A percentile compares a stretch with the other conserved stretches of the same genome.
These are phyloP conservation scores for Nicotiana attenuata DNA, from an alignment of 257 asterid species.

Conservation along the genomic window DNA sequence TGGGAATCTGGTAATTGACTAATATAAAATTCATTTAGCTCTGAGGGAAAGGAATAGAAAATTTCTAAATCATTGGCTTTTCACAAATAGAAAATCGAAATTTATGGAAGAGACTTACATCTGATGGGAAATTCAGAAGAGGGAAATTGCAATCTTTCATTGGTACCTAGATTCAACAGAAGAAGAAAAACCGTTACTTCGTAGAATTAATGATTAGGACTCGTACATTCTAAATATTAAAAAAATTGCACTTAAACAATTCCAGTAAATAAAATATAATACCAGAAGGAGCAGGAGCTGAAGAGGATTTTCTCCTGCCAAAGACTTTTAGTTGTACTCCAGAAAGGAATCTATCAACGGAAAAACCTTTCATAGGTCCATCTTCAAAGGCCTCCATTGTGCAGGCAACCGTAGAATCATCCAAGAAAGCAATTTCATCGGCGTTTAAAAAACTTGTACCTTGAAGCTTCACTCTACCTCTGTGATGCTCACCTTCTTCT, in stretches of 20 bases:
- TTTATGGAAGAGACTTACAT: constrained; percentile 24
- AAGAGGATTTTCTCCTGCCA: constrained; percentile 40
- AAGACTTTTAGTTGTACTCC: constrained; percentile 46
- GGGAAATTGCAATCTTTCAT: constrained; percentile 29
- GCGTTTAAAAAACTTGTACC: constrained; percentile 37
- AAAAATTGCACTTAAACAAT: not conserved
- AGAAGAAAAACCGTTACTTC: not conserved
- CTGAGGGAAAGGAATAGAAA: not conserved
- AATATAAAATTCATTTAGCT: not conserved
- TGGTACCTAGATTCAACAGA: constrained; percentile 15
- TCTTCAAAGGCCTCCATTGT: constrained; percentile 43
- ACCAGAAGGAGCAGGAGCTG: constrained; percentile 25
- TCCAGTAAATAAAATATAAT: not conserved
- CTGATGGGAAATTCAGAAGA: constrained; percentile 28
- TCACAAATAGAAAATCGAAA: not conserved
- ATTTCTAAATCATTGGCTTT: not conserved
- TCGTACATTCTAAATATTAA: not conserved
- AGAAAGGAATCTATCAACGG: constrained; percentile 43
- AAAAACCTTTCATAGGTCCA: constrained; percentile 43
- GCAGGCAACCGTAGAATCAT: constrained; percentile 40
- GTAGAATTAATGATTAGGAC: not conserved
- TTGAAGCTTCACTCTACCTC: constrained; percentile 36
- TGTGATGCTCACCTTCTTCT: constrained; percentile 39
- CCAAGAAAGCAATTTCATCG: constrained; percentile 41
- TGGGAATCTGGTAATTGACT: not conserved